Base-by-base conservation (phyloP, 306 rosid species). In the Cajanus cajan region DNA sequence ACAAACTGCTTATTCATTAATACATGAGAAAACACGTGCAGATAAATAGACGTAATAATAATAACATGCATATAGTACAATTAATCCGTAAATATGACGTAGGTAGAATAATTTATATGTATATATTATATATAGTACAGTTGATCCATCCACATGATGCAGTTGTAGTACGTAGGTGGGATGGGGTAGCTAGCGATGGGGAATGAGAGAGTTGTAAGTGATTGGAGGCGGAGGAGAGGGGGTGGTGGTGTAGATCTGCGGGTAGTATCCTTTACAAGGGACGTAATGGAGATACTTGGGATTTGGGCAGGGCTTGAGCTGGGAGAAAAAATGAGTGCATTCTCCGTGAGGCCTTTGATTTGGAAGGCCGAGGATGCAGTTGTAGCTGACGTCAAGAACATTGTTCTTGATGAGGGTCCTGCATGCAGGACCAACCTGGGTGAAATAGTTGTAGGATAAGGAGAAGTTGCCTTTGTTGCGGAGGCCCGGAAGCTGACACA, bases 341-440 rank as follows among this genome's bases (percentile, higher is more conserved):
- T 85, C 61, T 7, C 0, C 2, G 0, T 25, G 12, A 0, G 89
- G 39, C 68, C 50, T 88, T 73, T 90, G 97, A 11, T 89, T 74
- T 0, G 86, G 84, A 28, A 89, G 81, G 10, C 78, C 87, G 9
- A 6, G 12, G 47, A 92, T 90, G 80, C 97, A 91, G 22, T 91
- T 91, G 16, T 43, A 51, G 3, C 15, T 22, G 0, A 91, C 76
- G 21, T 83, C 73, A 1, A 91, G 83, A 6, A 36, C 8, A 6
- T 74, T 76, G 31, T 24, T 15, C 0, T 47, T 0, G 4, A 88
- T 85, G 28, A 91, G 63, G 5, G 68, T 75, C 66, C 71, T 13
- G 79, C 96, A 91, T 11, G 9, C 52, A 1, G 89, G 88, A 3
- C 96, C 96, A 2, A 89, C 88, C 76, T 83, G 55, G 0, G 88